phyloP scores from a whole-genome alignment of 1,139 yeast genomes.

The Lodderomyces oxycetoniae region DNA sequence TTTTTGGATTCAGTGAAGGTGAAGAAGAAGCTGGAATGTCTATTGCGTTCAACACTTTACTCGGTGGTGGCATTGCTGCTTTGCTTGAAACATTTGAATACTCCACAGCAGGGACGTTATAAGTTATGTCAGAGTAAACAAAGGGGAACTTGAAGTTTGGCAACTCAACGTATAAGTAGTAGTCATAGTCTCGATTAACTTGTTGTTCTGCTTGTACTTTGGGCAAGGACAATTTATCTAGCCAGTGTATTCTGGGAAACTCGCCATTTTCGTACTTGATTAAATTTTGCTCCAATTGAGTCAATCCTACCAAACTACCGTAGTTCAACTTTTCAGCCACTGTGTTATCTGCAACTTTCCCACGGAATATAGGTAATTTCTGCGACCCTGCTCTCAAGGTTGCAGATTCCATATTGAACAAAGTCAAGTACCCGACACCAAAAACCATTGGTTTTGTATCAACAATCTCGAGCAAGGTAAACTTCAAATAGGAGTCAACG shows the following conservation, averaged over 20 bases:
- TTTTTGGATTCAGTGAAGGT: conserved; percentile 7
- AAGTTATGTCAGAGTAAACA: conserved; percentile 61
- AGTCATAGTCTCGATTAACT: conserved; percentile 24
- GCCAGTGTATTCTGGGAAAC: conserved; percentile 61
- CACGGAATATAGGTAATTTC: conserved; percentile 26
- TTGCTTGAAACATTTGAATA: conserved; percentile 2
- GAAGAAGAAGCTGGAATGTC: conserved; percentile 27
- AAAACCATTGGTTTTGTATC: conserved; percentile 47
- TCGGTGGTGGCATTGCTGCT: conserved; percentile 13
- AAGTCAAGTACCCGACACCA: conserved; percentile 55
- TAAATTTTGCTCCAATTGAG: conserved; percentile 48
- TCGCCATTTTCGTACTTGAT: conserved; percentile 70
- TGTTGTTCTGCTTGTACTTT: conserved; percentile 33
- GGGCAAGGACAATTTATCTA: conserved; percentile 64
- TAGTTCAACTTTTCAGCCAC: conserved; percentile 17
- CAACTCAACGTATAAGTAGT: conserved; percentile 60
- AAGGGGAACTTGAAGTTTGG: conserved; percentile 78
- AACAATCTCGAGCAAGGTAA: conserved; percentile 64
- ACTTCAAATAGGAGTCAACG: conserved; percentile 51
- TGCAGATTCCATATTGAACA: conserved; percentile 47
- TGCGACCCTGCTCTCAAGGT: conserved; percentile 37
- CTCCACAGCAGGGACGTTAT: conserved; percentile 16
- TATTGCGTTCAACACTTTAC: conserved; percentile 31
- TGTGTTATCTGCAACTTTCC: not conserved
- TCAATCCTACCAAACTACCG: conserved; percentile 21